Conservation (phyloP, 345 rosid genomes). For the Sisymbrium irio region DNA sequence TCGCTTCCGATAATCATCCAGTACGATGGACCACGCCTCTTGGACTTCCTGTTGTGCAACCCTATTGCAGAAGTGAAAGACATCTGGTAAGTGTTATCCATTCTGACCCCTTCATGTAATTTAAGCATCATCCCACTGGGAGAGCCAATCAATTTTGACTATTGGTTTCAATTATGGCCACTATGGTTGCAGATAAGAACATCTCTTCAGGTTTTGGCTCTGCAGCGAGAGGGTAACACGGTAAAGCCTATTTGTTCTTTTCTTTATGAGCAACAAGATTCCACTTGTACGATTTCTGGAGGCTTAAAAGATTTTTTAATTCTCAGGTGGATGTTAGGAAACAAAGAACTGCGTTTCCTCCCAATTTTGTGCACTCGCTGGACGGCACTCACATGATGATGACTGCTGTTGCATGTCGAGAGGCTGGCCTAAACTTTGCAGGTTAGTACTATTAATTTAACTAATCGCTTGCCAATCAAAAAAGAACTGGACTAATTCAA, state of each 20-base stretch:
- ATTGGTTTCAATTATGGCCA: constrained; percentile 2
- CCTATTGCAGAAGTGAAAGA: constrained; percentile 73
- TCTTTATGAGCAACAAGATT: neutral
- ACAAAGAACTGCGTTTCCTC: constrained; percentile 98
- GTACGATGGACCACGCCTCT: constrained; percentile 94
- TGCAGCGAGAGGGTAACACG: constrained; percentile 77
- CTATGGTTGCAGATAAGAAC: constrained; percentile 71
- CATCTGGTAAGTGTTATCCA: constrained; percentile 61
- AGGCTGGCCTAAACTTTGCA: constrained; percentile 88
- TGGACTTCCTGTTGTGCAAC: constrained; percentile 97
- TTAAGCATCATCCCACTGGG: neutral
- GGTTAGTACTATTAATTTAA: constrained; percentile 40
- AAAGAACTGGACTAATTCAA: neutral
- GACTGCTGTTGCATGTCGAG: constrained; percentile 96
- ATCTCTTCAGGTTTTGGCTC: constrained; percentile 86
- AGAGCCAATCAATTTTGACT: neutral
- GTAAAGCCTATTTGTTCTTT: constrained; percentile 44
- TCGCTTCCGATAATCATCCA: constrained; percentile 80
- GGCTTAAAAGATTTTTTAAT: neutral
- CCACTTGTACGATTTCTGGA: neutral
- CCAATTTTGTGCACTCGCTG: constrained; percentile 93
- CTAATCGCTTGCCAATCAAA: neutral
- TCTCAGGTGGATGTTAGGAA: constrained; percentile 71
- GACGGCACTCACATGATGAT: constrained; percentile 99
- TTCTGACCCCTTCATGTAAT: neutral